Evolutionary conservation across 371 early-diverging fungal species (phyloP).

Genomic region (Furculomyces boomerangus): DNA sequence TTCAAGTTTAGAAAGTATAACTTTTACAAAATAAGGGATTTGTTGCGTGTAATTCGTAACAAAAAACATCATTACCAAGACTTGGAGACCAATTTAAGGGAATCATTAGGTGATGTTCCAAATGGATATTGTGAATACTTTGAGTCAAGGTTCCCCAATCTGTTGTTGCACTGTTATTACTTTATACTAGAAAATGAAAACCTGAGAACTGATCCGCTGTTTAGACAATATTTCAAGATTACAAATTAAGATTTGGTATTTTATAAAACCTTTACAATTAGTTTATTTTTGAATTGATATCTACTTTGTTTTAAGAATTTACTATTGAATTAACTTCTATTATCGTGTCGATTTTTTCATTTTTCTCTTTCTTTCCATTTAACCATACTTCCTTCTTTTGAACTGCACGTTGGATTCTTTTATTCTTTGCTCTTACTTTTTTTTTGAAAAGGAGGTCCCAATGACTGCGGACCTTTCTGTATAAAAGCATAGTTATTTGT

Average conservation of each 20-base stretch:
- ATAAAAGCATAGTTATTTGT: constrained; percentile 71
- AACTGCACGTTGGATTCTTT: constrained; percentile 1
- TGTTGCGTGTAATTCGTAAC: constrained; percentile 82
- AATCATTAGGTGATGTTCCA: constrained; percentile 69
- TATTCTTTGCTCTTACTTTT: constrained; percentile 1
- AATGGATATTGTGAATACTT: constrained; percentile 77
- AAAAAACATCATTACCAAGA: constrained; percentile 97
- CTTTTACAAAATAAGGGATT: constrained; percentile 59
- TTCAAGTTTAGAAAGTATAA: constrained; percentile 85
- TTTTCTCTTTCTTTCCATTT: too few relatives aligned
- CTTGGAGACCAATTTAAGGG: constrained; percentile 51
- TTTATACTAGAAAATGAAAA: constrained; percentile 22
- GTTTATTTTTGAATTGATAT: too few relatives aligned
- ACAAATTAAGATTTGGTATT: too few relatives aligned
- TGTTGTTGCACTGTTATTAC: constrained; percentile 42
- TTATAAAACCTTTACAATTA: too few relatives aligned
- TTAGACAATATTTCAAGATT: constrained; percentile 17
- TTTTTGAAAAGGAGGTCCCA: constrained; percentile 49
- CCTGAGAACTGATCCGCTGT: constrained; percentile 18
- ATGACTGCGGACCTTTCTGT: constrained; percentile 49
- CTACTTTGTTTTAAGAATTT: too few relatives aligned
- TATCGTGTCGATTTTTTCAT: too few relatives aligned
- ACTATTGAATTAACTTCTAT: too few relatives aligned
- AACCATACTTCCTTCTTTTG: not conserved
- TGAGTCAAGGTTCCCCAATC: constrained; percentile 70